Base-by-base conservation (phyloP, 345 rosid species). In the Raphanus raphanistrum region DNA sequence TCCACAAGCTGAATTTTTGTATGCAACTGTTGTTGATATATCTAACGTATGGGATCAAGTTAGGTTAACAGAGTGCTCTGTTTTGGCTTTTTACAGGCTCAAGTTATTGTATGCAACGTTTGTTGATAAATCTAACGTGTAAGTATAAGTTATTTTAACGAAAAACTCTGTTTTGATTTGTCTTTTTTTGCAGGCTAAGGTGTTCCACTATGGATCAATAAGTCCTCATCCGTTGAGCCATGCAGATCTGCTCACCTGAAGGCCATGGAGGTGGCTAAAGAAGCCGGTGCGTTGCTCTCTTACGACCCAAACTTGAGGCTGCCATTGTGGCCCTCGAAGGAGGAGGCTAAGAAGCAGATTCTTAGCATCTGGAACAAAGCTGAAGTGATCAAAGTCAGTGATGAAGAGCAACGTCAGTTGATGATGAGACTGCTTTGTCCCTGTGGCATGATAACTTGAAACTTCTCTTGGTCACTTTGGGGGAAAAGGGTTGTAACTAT, bases 261-360 rank as follows among this genome's bases (percentile, higher is more conserved):
- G 10, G 26, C 58, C 1, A 52, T 52, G 58, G 58, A 52, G 1
- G 58, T 52, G 26, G 58, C 58, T 52, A 52, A 52, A 52, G 58
- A 52, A 52, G 58, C 58, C 0, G 58, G 58, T 52, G 58, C 58
- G 26, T 16, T 52, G 26, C 58, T 52, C 25, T 52, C 58, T 2
- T 52, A 52, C 16, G 58, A 52, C 6, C 58, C 58, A 52, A 52
- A 52, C 58, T 52, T 52, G 58, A 52, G 58, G 58, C 26, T 52
- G 10, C 58, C 58, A 2, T 52, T 52, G 58, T 52, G 58, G 58
- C 58, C 58, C 26, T 52, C 58, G 25, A 52, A 52, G 26, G 58
- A 52, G 58, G 58, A 52, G 26, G 58, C 58, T 16, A 52, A 52
- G 58, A 52, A 52, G 58, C 58, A 52, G 58, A 52, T 52, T 52